Conservation (phyloP, 176 grass and related monocot species). For the Urochloa ruziziensis region DNA sequence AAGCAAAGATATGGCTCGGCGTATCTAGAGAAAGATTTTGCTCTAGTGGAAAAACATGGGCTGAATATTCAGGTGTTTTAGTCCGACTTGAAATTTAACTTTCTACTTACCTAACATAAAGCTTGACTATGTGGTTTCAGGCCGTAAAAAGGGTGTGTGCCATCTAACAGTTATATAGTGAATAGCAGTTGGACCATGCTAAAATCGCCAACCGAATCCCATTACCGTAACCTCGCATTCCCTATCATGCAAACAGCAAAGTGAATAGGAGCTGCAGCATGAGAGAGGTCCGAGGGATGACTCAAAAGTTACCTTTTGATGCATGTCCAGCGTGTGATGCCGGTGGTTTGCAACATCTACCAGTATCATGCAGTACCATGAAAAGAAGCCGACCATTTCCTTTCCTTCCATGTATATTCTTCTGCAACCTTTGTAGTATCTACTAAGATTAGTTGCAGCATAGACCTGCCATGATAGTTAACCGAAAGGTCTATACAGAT, state of each 20-base stretch:
- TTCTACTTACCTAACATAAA: background rate
- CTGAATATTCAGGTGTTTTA: background rate
- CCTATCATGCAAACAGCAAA: slow-evolving; percentile 6
- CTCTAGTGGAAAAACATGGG: background rate
- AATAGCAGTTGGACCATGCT: slow-evolving; percentile 30
- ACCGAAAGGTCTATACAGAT: slow-evolving; percentile 1
- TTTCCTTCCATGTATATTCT: slow-evolving; percentile 26
- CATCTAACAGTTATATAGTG: slow-evolving; percentile 9
- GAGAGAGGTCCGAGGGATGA: background rate
- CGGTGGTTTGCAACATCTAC: slow-evolving; percentile 22
- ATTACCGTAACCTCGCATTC: background rate
- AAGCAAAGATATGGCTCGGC: background rate
- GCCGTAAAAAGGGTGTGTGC: background rate
- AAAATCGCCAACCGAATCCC: background rate
- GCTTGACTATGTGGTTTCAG: background rate
- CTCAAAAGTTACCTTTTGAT: slow-evolving; percentile 34
- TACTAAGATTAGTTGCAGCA: background rate
- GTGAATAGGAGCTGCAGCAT: slow-evolving; percentile 1
- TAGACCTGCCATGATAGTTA: slow-evolving; percentile 15
- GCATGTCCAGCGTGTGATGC: slow-evolving; percentile 18
- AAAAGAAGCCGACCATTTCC: background rate
- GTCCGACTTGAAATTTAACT: background rate
- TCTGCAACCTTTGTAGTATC: background rate
- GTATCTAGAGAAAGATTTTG: background rate
- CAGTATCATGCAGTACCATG: background rate